Base-by-base conservation (phyloP, 495 filamentous ascomycete species). In the Sordaria brevicollis region DNA sequence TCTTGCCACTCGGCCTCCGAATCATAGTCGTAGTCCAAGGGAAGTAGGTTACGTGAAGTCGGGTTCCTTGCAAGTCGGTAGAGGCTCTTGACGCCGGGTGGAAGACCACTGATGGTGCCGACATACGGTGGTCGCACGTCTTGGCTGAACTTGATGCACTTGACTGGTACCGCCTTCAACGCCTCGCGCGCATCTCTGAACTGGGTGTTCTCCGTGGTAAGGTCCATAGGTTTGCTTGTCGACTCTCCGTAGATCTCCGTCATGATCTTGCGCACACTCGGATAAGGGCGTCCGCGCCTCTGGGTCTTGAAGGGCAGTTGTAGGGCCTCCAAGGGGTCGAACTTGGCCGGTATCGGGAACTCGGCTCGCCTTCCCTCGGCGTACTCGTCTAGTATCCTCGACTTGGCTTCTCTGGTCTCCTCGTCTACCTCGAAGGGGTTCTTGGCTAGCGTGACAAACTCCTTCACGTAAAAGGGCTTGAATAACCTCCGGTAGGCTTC, bases 21-120 rank as follows among this genome's bases (percentile, higher is more conserved):
- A 75, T 98, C 95, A 74, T 97, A 97, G 71, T 95, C 93, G 77
- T 99, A 98, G 75, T 96, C 84, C n/a, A 89, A 84, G 4, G 90
- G 84, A 4, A 91, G 88, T 7, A 95, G 73, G 9, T 76, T 79
- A 49, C 86, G 86, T 35, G 83, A 76, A 67, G 89, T 88, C 0
- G 95, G 93, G 38, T 90, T 92, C 4, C 91, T 85, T n/a, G 89
- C 88, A 4, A 96, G 75, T 69, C 82, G 88, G 10, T 76, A 73
- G 5, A 89, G 83, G 25, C 79, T 79, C 35, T 71, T 69, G 11
- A 73, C 65, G 5, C 75, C 76, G 7, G 86, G 80, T 0, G 88
- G 81, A 2, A 85, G 79, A 1, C 80, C 88, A 4, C 92, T 92
- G 69, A 89, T 91, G 0, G 96, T 97, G 8, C 95, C 95, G 70